Percentiles rank a stretch among this genome's conserved stretches.
Conservation (phyloP, 345 rosid genomes). For the Jatropha curcas region DNA sequence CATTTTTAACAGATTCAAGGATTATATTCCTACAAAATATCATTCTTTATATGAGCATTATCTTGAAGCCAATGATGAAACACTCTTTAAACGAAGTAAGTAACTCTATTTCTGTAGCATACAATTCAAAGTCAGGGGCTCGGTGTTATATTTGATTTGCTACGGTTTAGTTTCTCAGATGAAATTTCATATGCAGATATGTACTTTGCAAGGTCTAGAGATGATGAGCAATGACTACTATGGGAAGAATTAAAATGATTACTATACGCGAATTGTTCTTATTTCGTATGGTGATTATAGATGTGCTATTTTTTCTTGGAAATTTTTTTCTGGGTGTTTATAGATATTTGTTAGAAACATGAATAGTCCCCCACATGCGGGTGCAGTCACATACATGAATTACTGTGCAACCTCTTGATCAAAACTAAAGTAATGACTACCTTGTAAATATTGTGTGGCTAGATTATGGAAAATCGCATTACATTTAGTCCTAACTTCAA, state of each 20-base stretch:
- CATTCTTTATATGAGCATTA: slow-evolving; percentile 68
- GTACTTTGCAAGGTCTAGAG: background rate
- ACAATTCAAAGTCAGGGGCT: background rate
- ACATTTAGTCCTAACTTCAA: background rate
- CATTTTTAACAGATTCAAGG: slow-evolving; percentile 65
- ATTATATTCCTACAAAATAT: slow-evolving; percentile 69
- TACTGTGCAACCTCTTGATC: background rate
- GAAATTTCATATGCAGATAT: background rate
- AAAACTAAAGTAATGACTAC: background rate
- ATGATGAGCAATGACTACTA: background rate
- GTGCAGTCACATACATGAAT: too few relatives aligned
- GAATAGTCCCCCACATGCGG: too few relatives aligned
- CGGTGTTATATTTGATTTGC: background rate
- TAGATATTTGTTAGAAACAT: background rate
- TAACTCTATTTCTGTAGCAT: background rate
- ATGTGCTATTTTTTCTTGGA: background rate
- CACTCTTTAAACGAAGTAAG: slow-evolving; percentile 27
- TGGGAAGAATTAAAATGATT: background rate
- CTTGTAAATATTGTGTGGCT: background rate
- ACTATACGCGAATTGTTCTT: too few relatives aligned
- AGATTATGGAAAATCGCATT: background rate
- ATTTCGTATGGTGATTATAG: background rate
- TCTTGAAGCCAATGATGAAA: slow-evolving; percentile 42
- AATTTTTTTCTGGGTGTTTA: background rate
- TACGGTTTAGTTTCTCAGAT: background rate